phyloP scores from a whole-genome alignment of 768 basidiomycete genomes.

The Daedaleopsis sinensis region DNA sequence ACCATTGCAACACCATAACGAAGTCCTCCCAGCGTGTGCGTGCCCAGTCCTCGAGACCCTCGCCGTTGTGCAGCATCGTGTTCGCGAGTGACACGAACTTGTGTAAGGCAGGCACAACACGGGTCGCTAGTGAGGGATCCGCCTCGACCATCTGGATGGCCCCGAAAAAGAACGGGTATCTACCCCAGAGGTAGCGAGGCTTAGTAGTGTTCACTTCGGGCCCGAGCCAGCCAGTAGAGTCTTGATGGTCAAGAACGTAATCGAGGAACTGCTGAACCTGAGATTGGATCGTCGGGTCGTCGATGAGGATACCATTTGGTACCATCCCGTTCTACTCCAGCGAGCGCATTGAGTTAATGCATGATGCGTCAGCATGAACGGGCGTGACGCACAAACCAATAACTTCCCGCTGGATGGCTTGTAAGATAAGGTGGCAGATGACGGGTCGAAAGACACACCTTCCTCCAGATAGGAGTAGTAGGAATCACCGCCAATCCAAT shows the following conservation, averaged over 20 bases:
- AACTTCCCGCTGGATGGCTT: conserved; percentile 48
- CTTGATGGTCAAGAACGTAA: conserved; percentile 54
- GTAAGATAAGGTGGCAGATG: neutral
- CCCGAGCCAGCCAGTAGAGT: conserved; percentile 57
- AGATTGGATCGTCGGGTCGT: conserved; percentile 47
- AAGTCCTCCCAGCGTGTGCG: conserved; percentile 62
- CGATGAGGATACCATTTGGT: conserved; percentile 50
- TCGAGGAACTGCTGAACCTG: conserved; percentile 51
- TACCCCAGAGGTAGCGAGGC: conserved; percentile 57
- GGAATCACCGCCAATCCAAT: conserved; percentile 38
- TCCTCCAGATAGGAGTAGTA: conserved; percentile 40
- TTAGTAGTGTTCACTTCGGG: conserved; percentile 56
- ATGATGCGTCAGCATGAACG: neutral
- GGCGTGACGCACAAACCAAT: conserved; percentile 52
- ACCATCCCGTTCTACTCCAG: conserved; percentile 52
- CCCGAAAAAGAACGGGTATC: conserved; percentile 62
- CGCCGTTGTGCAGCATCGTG: conserved; percentile 52
- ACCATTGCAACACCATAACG: conserved; percentile 59
- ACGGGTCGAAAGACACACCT: conserved; percentile 22
- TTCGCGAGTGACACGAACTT: conserved; percentile 58
- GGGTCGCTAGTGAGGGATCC: conserved; percentile 43
- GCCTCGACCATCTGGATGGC: conserved; percentile 60
- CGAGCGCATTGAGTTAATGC: neutral
- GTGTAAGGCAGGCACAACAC: conserved; percentile 52
- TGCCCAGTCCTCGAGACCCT: conserved; percentile 58